Evolutionary conservation across 1,139 yeast species (phyloP).

Genomic region (Arxiozyma telluris): DNA sequence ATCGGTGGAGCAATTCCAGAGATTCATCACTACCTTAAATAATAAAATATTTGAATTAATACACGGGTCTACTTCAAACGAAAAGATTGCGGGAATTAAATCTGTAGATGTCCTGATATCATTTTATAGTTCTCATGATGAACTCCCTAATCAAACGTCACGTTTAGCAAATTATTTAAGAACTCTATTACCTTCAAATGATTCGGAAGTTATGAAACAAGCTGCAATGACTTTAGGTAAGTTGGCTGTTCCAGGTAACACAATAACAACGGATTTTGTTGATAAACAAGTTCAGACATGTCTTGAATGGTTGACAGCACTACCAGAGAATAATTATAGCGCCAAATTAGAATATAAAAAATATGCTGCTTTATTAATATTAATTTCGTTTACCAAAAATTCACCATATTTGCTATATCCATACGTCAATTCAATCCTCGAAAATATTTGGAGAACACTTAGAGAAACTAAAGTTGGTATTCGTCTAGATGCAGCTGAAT

Average conservation of each 20-base stretch:
- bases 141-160: slow-evolving; percentile 81
- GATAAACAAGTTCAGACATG: slow-evolving; percentile 87
- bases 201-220: slow-evolving; percentile 71
- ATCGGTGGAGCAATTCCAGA: slow-evolving; percentile 67
- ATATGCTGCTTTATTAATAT: slow-evolving; percentile 82
- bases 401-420: slow-evolving; percentile 79
- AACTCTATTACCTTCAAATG: slow-evolving; percentile 71
- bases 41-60: slow-evolving; percentile 79
- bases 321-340: slow-evolving; percentile 34
- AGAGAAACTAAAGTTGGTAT: slow-evolving; percentile 69
- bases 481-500: slow-evolving; percentile 75
- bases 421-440: slow-evolving; percentile 69
- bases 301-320: slow-evolving; percentile 76
- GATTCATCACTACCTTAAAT: slow-evolving; percentile 79
- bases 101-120: slow-evolving; percentile 85
- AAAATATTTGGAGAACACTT: slow-evolving; percentile 79
- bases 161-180: slow-evolving; percentile 82
- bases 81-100: slow-evolving; percentile 80
- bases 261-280: slow-evolving; percentile 83
- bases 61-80: slow-evolving; percentile 62
- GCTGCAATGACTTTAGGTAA: slow-evolving; percentile 85
- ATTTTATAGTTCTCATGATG: slow-evolving; percentile 66
- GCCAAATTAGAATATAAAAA: slow-evolving; percentile 77
- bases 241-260: slow-evolving; percentile 81
- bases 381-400: slow-evolving; percentile 76